Evolutionary conservation across 2,329 filamentous ascomycete genomes (phyloP).

Genomic region (Cladophialophora chaetospira): DNA sequence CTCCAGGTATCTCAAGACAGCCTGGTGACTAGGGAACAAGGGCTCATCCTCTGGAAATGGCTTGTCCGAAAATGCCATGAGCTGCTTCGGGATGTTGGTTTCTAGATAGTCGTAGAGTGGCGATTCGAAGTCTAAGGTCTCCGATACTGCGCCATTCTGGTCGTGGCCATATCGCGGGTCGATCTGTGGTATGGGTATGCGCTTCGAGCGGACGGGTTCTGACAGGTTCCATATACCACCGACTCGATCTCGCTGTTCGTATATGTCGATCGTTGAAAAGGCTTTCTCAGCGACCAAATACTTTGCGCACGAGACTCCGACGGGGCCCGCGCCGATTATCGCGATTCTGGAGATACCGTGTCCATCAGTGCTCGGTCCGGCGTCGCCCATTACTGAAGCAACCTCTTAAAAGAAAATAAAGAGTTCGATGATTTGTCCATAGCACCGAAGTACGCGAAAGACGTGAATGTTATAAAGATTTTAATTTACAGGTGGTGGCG

Average conservation of each 20-base stretch:
- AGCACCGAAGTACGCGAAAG: too few relatives aligned
- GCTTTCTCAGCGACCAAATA: conserved; percentile 72
- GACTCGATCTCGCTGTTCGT: conserved; percentile 74
- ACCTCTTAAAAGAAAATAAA: too few relatives aligned
- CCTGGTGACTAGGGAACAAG: conserved; percentile 72
- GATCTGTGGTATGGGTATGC: conserved; percentile 67
- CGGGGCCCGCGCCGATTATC: conserved; percentile 31
- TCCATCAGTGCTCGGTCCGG: neutral
- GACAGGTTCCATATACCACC: conserved; percentile 83
- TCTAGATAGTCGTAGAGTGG: conserved; percentile 81
- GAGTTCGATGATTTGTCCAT: too few relatives aligned
- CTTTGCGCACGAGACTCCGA: conserved; percentile 71
- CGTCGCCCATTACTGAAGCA: too few relatives aligned
- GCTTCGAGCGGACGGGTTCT: conserved; percentile 45
- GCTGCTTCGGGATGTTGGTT: conserved; percentile 77
- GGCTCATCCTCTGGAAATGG: conserved; percentile 65
- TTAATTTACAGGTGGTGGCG: too few relatives aligned
- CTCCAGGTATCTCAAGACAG: conserved; percentile 73
- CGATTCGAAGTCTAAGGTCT: conserved; percentile 68
- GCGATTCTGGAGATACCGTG: conserved; percentile 20
- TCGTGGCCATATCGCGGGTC: conserved; percentile 62
- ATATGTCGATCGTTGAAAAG: conserved; percentile 73
- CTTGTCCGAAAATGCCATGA: conserved; percentile 80
- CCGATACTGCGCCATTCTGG: conserved; percentile 25
- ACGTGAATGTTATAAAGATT: too few relatives aligned